phyloP scores from a whole-genome alignment of 768 basidiomycete genomes.

The Auriscalpium vulgare region DNA sequence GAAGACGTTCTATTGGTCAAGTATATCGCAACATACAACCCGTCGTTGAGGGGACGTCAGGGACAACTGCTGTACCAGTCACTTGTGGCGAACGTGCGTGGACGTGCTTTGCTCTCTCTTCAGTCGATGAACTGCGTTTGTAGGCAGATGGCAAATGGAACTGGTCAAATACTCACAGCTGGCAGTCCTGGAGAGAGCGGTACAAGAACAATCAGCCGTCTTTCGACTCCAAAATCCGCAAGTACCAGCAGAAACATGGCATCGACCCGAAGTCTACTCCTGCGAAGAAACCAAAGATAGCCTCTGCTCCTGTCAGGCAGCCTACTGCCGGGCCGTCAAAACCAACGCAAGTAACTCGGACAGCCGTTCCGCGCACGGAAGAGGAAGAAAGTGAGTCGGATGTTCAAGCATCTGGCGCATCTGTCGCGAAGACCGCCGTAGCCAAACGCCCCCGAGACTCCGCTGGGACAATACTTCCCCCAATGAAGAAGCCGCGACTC shows the following conservation, averaged over 20 bases:
- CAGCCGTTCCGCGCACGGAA: not conserved
- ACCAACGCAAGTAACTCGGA: too few species aligned
- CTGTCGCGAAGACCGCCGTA: not conserved
- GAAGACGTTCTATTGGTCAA: slow-evolving; percentile 38
- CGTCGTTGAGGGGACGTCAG: slow-evolving; percentile 30
- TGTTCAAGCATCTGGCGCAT: too few species aligned
- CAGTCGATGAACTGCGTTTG: not conserved
- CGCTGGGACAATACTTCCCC: not conserved
- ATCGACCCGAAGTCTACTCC: not conserved
- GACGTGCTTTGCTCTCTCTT: not conserved
- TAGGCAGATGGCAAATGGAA: slow-evolving; percentile 37
- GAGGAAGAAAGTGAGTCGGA: not conserved
- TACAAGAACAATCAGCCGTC: slow-evolving; percentile 37
- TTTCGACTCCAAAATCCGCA: slow-evolving; percentile 37
- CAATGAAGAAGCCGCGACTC: not conserved
- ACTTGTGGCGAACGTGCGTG: slow-evolving; percentile 40
- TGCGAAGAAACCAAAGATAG: not conserved
- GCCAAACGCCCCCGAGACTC: not conserved
- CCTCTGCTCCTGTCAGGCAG: not conserved
- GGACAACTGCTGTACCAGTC: slow-evolving; percentile 38
- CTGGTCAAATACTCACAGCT: slow-evolving; percentile 45
- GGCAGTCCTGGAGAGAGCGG: slow-evolving; percentile 59
- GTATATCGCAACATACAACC: slow-evolving; percentile 44
- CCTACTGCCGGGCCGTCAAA: too few species aligned
- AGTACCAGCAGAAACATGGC: slow-evolving; percentile 29